Evolutionary conservation across 2,329 filamentous ascomycete species (phyloP), one percentile per base, ranked within the genome.

Genomic region (Epichloe sp.): DNA sequence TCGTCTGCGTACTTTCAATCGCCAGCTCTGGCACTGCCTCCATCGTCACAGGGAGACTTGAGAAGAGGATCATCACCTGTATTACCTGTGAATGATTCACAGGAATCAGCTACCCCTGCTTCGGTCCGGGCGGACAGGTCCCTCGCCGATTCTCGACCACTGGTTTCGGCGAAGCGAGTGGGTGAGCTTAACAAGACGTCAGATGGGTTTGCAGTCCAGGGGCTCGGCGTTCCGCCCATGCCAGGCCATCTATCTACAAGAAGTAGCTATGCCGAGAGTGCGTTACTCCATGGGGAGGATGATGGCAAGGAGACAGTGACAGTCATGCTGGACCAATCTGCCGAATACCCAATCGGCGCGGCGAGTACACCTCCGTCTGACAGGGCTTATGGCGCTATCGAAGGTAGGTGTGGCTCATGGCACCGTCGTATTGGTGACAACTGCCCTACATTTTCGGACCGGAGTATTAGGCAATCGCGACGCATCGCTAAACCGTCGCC

Each of bases 341-440:
- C 48, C 23, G 42, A 59, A 41, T 44, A 52, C 42, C 50, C 49
- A 26, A 48, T 52, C 44, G 52, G 52, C 21, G 23, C 37, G n/a
- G 19, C 36, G 11, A 34, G 17, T 21, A 53, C 46, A 10, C 42
- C 38, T 43, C 19, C 40, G 31, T 26, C 53, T 50, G 51, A 51
- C 49, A 52, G 52, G 43, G 43, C 47, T 21, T 45, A 50, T 52
- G 45, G 44, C 40, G 52, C 53, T 46, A 52, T 61, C 40, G 49
- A 48, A 35, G 38, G 52, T 11, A 51, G 54, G 26, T 51, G 47
- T 23, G 53, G 52, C 35, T 52, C 56, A 37, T 82, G 78, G 72
- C 77, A 83, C 60, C 71, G 68, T 37, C 76, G 79, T 2, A 66
- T 83, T 46, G 80, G 80, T 23, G 77, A 83, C 44, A 68, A 75